These are phyloP conservation scores for Microsporum ferrugineum DNA, from an alignment of 2,329 filamentous ascomycete species.

Conservation along the genomic window DNA sequence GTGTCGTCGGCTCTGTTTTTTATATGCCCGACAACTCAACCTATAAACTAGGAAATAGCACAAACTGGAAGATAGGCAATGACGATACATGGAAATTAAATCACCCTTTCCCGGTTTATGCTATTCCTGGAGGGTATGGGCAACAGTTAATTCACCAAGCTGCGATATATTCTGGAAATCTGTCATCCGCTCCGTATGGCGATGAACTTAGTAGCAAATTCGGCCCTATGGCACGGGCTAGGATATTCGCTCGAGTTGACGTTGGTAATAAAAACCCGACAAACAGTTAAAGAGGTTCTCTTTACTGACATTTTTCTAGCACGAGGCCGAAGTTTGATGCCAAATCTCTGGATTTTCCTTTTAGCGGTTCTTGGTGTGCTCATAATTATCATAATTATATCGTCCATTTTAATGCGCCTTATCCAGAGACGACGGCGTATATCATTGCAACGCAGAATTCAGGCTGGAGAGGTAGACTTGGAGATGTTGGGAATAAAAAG, in stretches of 20 bases:
- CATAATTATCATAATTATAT: constrained; percentile 53
- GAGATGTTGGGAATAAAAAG: constrained; percentile 77
- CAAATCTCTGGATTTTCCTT: constrained; percentile 71
- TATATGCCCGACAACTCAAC: constrained; percentile 41
- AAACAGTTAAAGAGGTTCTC: neutral
- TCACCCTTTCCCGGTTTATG: constrained; percentile 74
- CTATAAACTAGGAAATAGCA: constrained; percentile 50
- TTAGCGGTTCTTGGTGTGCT: constrained; percentile 60
- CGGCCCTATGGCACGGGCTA: constrained; percentile 34
- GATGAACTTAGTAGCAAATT: constrained; percentile 27
- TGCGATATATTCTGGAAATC: constrained; percentile 63
- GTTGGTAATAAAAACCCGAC: constrained; percentile 26
- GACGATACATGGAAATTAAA: constrained; percentile 57
- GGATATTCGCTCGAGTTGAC: constrained; percentile 42
- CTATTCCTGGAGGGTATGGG: constrained; percentile 58
- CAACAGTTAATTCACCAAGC: constrained; percentile 58
- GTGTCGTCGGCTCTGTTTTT: constrained; percentile 49
- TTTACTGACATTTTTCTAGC: neutral
- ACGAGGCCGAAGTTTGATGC: constrained; percentile 33
- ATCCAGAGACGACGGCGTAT: constrained; percentile 61
- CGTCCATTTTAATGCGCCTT: constrained; percentile 63
- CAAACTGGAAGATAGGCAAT: constrained; percentile 60
- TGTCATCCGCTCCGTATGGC: constrained; percentile 36
- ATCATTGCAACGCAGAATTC: constrained; percentile 57
- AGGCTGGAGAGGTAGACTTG: constrained; percentile 69